Base-by-base conservation (phyloP, 23 red algal species). In the Agarophyton chilense region DNA sequence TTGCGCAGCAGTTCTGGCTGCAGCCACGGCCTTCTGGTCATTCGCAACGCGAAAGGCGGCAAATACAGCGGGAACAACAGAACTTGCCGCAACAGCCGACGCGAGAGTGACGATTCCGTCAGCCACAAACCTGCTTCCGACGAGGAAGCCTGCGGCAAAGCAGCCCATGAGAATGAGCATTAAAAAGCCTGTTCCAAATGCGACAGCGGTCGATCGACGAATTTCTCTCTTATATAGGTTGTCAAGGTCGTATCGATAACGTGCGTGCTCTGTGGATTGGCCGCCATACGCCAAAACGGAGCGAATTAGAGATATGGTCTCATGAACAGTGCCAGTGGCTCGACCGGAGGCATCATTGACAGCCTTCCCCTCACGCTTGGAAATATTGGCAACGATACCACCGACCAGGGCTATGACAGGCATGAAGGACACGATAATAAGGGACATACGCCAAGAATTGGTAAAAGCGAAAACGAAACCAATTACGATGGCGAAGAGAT, bases 151-250 rank as follows among this genome's bases (percentile, higher is more conserved):
- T 28, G 92, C 81, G 21, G 85, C 94, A 77, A 93, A 97, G 31
- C 81, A 71, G 68, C 94, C 67, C 47, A 93, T 84, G 38, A 97
- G 92, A 51, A 93, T 62, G 19, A 97, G 78, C 82, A 97, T 94
- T 24, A 90, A 75, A 52, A 97, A 80, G 3, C 94, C 94, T 35
- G 92, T 86, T 43, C 79, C 89, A 34, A 92, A 40, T 16, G 88
- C 94, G n/a, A 61, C 63, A 10, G 77, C 73, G 62, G 50, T 35
- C 10, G 79, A 78, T 35, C 81, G 76, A 22, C 63, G 65, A 29
- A 82, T 32, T 14, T 83, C 88, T 24, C 78, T 55, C 57, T 28
- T 46, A 40, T 89, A 94, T 5, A 79, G 52, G 36, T 79, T 75
- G 19, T 54, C 89, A 34, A 97, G 88, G 52, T 82, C 49, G 71